Conservation (phyloP, 2,329 filamentous ascomycete species). For the Curvularia lunata region DNA sequence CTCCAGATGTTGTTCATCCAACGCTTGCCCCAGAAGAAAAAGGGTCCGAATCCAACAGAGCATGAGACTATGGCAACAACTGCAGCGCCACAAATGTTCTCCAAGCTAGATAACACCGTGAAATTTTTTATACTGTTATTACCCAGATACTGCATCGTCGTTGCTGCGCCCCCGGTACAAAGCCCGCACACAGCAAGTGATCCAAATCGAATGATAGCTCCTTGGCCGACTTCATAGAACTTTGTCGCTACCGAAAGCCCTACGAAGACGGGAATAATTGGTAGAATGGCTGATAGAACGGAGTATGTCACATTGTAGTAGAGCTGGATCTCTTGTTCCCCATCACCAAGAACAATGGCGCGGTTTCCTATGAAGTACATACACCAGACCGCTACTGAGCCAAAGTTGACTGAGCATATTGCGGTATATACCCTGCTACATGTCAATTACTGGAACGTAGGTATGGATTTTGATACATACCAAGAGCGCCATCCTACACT, state of each 20-base stretch:
- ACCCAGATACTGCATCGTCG: slow-evolving; percentile 88
- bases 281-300: slow-evolving; percentile 78
- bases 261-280: slow-evolving; percentile 73
- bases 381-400: slow-evolving; percentile 59
- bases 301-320: slow-evolving; percentile 76
- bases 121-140: slow-evolving; percentile 85
- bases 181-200: slow-evolving; percentile 64
- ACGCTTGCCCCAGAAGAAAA: slow-evolving; percentile 76
- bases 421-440: slow-evolving; percentile 51
- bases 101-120: slow-evolving; percentile 63
- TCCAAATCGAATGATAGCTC: slow-evolving; percentile 33
- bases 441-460: slow-evolving; percentile 10
- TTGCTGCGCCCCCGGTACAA: slow-evolving; percentile 76
- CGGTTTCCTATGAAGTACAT: slow-evolving; percentile 85
- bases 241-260: slow-evolving; percentile 73
- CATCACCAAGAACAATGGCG: slow-evolving; percentile 73
- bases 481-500: slow-evolving; percentile 49
- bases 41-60: slow-evolving; percentile 71
- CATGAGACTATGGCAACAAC: slow-evolving; percentile 76
- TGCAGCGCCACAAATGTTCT: slow-evolving; percentile 70
- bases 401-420: slow-evolving; percentile 53
- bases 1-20: slow-evolving; percentile 86
- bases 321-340: slow-evolving; percentile 67
- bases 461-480: slow-evolving; percentile 39
- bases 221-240: slow-evolving; percentile 40